phyloP scores from a whole-genome alignment of 257 asterid genomes.

The Lithospermum erythrorhizon region DNA sequence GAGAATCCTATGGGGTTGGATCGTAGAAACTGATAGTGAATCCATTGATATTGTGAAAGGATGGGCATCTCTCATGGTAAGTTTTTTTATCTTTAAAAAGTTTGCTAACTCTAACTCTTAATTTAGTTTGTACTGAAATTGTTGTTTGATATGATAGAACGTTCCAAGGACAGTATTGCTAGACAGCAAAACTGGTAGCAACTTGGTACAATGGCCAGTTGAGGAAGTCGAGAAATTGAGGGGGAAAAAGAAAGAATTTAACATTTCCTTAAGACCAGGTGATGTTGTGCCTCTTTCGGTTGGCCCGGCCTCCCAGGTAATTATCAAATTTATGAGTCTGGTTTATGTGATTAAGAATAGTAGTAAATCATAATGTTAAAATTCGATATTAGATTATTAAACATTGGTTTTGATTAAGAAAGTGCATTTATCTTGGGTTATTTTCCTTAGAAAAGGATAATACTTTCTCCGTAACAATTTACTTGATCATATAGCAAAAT shows the following conservation, averaged over 20 bases:
- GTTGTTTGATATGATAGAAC: conserved; percentile 17
- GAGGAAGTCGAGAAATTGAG: conserved; percentile 60
- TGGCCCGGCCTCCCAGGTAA: conserved; percentile 45
- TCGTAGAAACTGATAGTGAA: conserved; percentile 65
- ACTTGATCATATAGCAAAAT: too few species aligned
- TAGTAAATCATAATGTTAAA: too few species aligned
- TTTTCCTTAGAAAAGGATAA: too few species aligned
- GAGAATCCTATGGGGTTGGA: conserved; percentile 85
- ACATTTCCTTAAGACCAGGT: conserved; percentile 34
- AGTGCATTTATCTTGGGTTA: too few species aligned
- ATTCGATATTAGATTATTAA: too few species aligned
- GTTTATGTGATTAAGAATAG: too few species aligned
- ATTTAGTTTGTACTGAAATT: too few species aligned
- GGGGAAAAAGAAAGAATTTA: conserved; percentile 17
- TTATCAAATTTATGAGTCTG: background rate
- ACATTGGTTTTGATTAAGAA: too few species aligned
- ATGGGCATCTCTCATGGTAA: conserved; percentile 79
- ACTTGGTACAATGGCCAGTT: conserved; percentile 70
- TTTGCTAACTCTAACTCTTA: too few species aligned
- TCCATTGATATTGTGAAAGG: conserved; percentile 57
- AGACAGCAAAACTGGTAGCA: conserved; percentile 48
- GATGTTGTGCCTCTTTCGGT: conserved; percentile 43
- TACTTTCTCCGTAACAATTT: too few species aligned
- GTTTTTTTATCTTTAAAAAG: background rate
- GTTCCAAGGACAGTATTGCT: conserved; percentile 52